Conservation (phyloP, 2,329 filamentous ascomycete species). For the Talaromyces pinophilus region DNA sequence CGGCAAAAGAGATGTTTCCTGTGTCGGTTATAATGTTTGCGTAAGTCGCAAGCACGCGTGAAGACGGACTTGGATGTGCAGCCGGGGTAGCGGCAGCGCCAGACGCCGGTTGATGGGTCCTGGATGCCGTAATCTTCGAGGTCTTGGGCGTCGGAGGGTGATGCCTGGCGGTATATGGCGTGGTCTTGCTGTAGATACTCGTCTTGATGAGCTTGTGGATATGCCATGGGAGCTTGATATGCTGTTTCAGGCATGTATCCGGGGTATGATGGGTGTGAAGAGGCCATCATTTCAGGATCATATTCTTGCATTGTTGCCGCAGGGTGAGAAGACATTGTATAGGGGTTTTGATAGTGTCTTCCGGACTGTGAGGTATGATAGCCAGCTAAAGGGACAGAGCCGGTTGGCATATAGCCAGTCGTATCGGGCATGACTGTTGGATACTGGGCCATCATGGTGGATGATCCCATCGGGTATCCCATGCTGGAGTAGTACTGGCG, state of each 20-base stretch:
- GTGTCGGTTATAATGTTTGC: slow-evolving; percentile 65
- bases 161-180: background rate
- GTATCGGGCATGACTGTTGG: background rate
- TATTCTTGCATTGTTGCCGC: slow-evolving; percentile 1
- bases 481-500: slow-evolving; percentile 7
- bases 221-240: background rate
- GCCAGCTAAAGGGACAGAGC: background rate
- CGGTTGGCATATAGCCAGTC: background rate
- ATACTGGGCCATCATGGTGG: background rate
- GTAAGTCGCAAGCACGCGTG: slow-evolving; percentile 60
- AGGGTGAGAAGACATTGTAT: background rate
- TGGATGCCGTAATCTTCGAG: slow-evolving; percentile 37
- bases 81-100: slow-evolving; percentile 60
- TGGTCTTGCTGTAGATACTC: background rate
- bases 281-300: background rate
- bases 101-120: slow-evolving; percentile 43
- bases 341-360: slow-evolving; percentile 7
- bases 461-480: slow-evolving; percentile 5
- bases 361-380: background rate
- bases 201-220: background rate
- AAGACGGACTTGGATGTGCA: slow-evolving; percentile 62
- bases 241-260: slow-evolving; percentile 4
- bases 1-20: slow-evolving; percentile 64
- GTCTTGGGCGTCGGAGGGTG: slow-evolving; percentile 6
- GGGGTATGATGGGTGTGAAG: slow-evolving; percentile 1